Conservation (phyloP, 2,329 filamentous ascomycete genomes). For the Cordyceps farinosa region DNA sequence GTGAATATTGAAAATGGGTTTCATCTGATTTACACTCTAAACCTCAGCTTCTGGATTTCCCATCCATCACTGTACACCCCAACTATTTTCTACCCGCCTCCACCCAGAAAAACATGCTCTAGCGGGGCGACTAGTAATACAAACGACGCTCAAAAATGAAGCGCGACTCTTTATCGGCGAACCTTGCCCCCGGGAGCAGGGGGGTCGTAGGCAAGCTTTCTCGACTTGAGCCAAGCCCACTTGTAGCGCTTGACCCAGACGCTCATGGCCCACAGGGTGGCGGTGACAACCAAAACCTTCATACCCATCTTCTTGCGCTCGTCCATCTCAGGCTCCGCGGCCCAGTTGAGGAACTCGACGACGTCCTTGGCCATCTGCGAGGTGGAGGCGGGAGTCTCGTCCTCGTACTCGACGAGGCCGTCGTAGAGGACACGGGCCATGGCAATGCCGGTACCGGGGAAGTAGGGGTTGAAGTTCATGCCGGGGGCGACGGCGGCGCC, state of each 20-base stretch:
- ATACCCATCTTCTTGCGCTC: constrained; percentile 99
- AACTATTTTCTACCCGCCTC: constrained; percentile 38
- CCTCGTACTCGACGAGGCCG: constrained; percentile 96
- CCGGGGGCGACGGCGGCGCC: constrained; percentile 81
- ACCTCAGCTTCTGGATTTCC: constrained; percentile 30
- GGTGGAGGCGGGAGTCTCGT: constrained; percentile 86
- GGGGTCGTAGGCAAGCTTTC: constrained; percentile 86
- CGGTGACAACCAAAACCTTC: constrained; percentile 83
- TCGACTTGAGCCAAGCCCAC: constrained; percentile 93
- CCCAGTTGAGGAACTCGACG: constrained; percentile 98
- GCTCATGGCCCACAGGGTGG: constrained; percentile 77
- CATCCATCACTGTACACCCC: constrained; percentile 25
- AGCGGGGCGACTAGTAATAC: constrained; percentile 39
- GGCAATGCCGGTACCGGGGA: constrained; percentile 96
- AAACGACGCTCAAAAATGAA: constrained; percentile 30
- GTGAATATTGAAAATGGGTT: constrained; percentile 38
- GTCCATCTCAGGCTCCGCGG: constrained; percentile 98
- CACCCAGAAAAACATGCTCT: constrained; percentile 41
- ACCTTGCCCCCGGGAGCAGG: constrained; percentile 52
- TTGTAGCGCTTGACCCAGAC: constrained; percentile 99
- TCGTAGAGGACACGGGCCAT: constrained; percentile 99
- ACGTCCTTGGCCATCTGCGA: constrained; percentile 99
- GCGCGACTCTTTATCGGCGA: constrained; percentile 41
- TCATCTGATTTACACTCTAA: constrained; percentile 52
- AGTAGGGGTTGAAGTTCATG: constrained; percentile 99